phyloP scores from a whole-genome alignment of 2,329 filamentous ascomycete genomes.

The Pezicula radicicola region DNA sequence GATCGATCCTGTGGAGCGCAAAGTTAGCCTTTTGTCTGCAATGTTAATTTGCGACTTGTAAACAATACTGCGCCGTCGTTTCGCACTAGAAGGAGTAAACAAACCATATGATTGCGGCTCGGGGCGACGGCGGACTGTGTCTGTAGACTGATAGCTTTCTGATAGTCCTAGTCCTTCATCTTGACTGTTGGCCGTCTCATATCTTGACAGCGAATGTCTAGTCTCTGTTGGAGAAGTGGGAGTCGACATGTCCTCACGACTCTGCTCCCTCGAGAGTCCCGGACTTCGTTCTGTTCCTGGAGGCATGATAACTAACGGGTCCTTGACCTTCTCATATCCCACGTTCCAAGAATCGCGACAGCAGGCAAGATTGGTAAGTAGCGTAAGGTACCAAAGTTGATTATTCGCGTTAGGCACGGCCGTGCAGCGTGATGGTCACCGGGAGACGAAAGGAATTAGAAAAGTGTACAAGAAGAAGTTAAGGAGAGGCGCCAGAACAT shows the following conservation, averaged over 20 bases:
- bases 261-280: slow-evolving; percentile 5
- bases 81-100: slow-evolving; percentile 20
- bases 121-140: slow-evolving; percentile 56
- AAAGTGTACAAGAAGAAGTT: no score
- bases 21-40: slow-evolving; percentile 1
- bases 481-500: no score
- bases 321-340: not conserved
- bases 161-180: slow-evolving; percentile 44
- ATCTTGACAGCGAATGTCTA: slow-evolving; percentile 34
- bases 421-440: no score
- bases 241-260: slow-evolving; percentile 19
- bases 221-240: slow-evolving; percentile 48
- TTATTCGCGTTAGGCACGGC: no score
- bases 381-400: no score
- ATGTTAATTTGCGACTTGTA: not conserved
- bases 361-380: no score
- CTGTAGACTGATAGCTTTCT: slow-evolving; percentile 56
- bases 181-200: slow-evolving; percentile 23
- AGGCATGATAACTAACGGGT: slow-evolving; percentile 5
- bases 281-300: not conserved
- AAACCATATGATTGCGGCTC: slow-evolving; percentile 52
- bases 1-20: slow-evolving; percentile 21
- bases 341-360: no score
- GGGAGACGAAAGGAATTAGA: no score
- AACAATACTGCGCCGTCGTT: not conserved